Base-by-base conservation (phyloP, 306 rosid genomes). In the Dalbergia oliveri region DNA sequence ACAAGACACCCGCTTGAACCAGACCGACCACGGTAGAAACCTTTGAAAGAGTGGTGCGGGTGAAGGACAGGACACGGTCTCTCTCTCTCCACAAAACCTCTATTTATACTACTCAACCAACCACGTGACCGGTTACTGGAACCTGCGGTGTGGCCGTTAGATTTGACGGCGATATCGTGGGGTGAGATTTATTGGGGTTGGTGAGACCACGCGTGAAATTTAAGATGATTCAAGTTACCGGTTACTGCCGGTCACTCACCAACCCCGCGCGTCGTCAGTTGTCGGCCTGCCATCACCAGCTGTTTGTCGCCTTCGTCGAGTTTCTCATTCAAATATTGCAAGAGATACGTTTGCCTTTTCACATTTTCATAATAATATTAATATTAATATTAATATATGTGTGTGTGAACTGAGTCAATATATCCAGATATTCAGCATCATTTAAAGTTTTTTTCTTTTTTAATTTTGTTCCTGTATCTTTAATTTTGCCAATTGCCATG, bases 191-290 rank as follows among this genome's bases (percentile, higher is more conserved):
- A 33, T 11, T 1, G 68, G 81, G 71, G 91, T 88, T 87, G 93
- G 94, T 88, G 84, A 35, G 75, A 18, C 8, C 8, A 8, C 26
- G 60, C 11, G 50, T 21, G 34, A 63, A 62, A 16, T 50, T 57
- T 56, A 23, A 15, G 10, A 6, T 39, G 6, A 6, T 57, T 13
- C 11, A 41, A 9, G 9, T 54, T 54, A 83, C 93, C 41, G 89
- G 92, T 9, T 53, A 72, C 3, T 19, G 45, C 87, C 90, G 67
- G 97, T 85, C 50, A 39, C 66, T 75, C 79, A 85, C 97, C 91
- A 76, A 87, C 84, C 77, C 75, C 4, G 10, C 60, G 60, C 60
- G 60, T 54, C 60, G 23, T 54, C 21, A 6, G 21, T 54, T 5
- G 8, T 16, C 21, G 21, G 60, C 60, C n/a, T 8, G 23, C 41